Base-by-base conservation (phyloP, 257 asterid genomes). In the Solanum verrucosum region DNA sequence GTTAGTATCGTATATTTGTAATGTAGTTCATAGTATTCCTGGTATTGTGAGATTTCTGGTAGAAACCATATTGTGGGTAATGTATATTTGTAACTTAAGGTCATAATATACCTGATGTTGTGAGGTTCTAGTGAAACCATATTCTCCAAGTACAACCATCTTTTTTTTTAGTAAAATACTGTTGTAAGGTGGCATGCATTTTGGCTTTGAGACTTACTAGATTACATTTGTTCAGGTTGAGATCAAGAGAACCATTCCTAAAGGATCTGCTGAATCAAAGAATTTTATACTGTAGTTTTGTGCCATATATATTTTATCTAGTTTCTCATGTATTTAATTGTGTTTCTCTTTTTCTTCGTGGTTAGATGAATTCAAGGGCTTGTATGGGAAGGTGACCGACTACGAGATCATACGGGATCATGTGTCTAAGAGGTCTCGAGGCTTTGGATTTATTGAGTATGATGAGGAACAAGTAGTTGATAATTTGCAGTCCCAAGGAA, bases 351-450 rank as follows among this genome's bases (percentile, higher is more conserved):
- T 7, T 65, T 68, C 13, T 14, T 79, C 10, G 1, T 79, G 85
- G 40, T 44, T 46, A 97, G 98, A 96, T 83, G 98, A 96, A 84
- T 91, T 97, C 89, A 96, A 95, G 95, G 40, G 88, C 60, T 97
- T 95, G 90, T 93, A 65, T 42, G 99, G 99, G 83, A 94, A 95
- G 89, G 98, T 97, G 72, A 91, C 90, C 14, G 98, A 97, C 92
- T 98, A 94, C 20, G 98, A 97, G 96, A 96, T 97, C 33, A 97
- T 95, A 21, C 91, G 95, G 65, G 99, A 96, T 89, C 99, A 97
- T 77, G 93, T 91, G 84, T 93, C 98, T 33, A 96, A 96, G 93
- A 93, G 94, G 88, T 97, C 99, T 73, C 95, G 98, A 86, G 99
- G 99, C 49, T 97, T 97, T 95, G 98, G 99, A 29, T 97, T 97